Percentiles rank a stretch among this genome's conserved stretches.
phyloP scores from a whole-genome alignment of 2,329 filamentous ascomycete species.

The Aspergillus fumigatus region DNA sequence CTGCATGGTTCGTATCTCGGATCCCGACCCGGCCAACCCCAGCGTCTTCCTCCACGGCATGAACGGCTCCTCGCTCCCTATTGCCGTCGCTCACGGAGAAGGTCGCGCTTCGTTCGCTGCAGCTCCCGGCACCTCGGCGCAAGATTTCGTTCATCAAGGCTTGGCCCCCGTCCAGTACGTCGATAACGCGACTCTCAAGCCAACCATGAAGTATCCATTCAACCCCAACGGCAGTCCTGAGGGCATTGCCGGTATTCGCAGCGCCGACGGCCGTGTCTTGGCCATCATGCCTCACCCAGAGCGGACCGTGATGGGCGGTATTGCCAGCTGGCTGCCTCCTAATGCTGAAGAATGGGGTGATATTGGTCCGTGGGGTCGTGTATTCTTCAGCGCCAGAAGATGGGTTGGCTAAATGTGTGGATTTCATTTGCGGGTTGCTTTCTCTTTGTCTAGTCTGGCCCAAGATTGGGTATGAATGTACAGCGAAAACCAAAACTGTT shows the following conservation, averaged over 20 bases:
- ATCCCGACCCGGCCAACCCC: slow-evolving; percentile 52
- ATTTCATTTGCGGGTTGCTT: not conserved
- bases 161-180: slow-evolving; percentile 78
- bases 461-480: not conserved
- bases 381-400: slow-evolving; percentile 82
- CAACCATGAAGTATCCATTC: slow-evolving; percentile 78
- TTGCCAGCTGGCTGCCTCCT: slow-evolving; percentile 69
- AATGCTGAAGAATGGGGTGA: slow-evolving; percentile 67
- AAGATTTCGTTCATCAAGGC: slow-evolving; percentile 57
- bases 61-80: slow-evolving; percentile 74
- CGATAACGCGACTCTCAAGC: slow-evolving; percentile 67
- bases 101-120: slow-evolving; percentile 69
- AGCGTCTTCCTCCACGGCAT: slow-evolving; percentile 91
- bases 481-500: not conserved
- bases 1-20: slow-evolving; percentile 75
- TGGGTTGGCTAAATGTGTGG: slow-evolving; percentile 64
- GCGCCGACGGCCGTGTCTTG: slow-evolving; percentile 71
- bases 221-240: slow-evolving; percentile 84
- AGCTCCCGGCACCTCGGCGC: slow-evolving; percentile 42
- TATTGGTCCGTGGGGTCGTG: slow-evolving; percentile 76
- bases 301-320: slow-evolving; percentile 76
- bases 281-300: slow-evolving; percentile 94
- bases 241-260: slow-evolving; percentile 76
- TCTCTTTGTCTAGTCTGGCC: not conserved
- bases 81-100: slow-evolving; percentile 87